Conservation (phyloP, 2,329 filamentous ascomycete species). For the Dothistroma septosporum region DNA sequence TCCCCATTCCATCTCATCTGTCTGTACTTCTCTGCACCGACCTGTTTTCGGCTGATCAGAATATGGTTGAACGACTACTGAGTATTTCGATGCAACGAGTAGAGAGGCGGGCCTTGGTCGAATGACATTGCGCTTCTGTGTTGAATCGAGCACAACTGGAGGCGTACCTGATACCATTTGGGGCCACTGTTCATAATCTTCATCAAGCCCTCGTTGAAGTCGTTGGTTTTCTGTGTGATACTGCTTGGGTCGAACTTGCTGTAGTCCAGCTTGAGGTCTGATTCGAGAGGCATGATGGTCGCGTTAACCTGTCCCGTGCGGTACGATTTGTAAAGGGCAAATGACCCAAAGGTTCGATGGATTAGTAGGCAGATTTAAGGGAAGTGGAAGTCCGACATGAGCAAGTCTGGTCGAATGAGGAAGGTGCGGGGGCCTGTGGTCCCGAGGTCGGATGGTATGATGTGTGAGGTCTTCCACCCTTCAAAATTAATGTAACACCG, state of each 20-base stretch:
- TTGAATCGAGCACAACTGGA: too few species aligned
- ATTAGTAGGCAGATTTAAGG: background rate
- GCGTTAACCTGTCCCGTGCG: background rate
- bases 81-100: background rate
- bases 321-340: too few species aligned
- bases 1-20: slow-evolving; percentile 53
- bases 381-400: background rate
- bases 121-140: background rate
- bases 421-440: background rate
- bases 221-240: slow-evolving; percentile 40
- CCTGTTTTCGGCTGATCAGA: slow-evolving; percentile 29
- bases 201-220: slow-evolving; percentile 45
- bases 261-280: slow-evolving; percentile 29
- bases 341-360: too few species aligned
- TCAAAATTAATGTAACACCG: too few species aligned
- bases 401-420: background rate
- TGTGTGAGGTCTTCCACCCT: too few species aligned
- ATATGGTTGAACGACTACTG: background rate
- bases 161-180: slow-evolving; percentile 50
- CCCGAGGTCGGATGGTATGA: background rate
- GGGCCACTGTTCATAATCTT: slow-evolving; percentile 43
- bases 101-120: background rate
- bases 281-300: slow-evolving; percentile 22
- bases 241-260: slow-evolving; percentile 43
- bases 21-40: slow-evolving; percentile 53